A percentile compares a stretch with the other conserved stretches of the same genome.
These are phyloP conservation scores for Dothiorella sarmentorum DNA, from an alignment of 2,329 filamentous ascomycete genomes.

Conservation along the genomic window DNA sequence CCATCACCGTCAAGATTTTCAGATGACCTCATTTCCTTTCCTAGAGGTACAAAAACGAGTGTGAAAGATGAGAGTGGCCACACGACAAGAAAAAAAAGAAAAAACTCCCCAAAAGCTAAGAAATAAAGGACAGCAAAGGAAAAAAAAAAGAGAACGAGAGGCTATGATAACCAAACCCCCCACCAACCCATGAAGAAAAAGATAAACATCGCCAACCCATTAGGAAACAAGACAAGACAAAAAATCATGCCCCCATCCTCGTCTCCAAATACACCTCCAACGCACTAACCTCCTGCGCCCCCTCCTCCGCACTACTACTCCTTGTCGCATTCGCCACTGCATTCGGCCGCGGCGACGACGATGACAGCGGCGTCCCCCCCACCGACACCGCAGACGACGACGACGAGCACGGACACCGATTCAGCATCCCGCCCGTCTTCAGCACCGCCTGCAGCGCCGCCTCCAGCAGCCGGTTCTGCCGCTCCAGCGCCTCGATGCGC, in stretches of 20 bases:
- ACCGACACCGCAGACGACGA: too few species aligned
- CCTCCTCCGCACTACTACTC: neutral
- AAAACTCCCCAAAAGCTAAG: neutral
- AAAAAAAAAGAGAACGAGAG: neutral
- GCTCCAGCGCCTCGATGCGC: slow-evolving; percentile 37
- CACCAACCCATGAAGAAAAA: neutral
- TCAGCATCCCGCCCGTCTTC: slow-evolving; percentile 24
- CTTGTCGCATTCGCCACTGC: too few species aligned
- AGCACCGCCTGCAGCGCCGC: slow-evolving; percentile 41
- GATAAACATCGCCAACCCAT: neutral
- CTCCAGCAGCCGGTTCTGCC: slow-evolving; percentile 38
- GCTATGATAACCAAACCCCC: neutral
- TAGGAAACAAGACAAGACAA: neutral
- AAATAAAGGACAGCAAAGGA: neutral
- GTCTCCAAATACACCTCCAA: slow-evolving; percentile 37
- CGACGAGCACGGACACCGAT: slow-evolving; percentile 25
- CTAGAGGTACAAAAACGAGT: neutral
- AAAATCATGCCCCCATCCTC: neutral
- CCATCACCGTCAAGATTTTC: too few species aligned
- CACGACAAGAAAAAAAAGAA: neutral
- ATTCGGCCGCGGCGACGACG: too few species aligned
- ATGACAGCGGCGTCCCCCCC: too few species aligned
- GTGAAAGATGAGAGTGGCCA: neutral
- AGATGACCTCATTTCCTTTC: too few species aligned
- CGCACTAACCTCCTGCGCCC: slow-evolving; percentile 29